phyloP scores from a whole-genome alignment of 805 yeast genomes.

The Teunomyces gatunensis region DNA sequence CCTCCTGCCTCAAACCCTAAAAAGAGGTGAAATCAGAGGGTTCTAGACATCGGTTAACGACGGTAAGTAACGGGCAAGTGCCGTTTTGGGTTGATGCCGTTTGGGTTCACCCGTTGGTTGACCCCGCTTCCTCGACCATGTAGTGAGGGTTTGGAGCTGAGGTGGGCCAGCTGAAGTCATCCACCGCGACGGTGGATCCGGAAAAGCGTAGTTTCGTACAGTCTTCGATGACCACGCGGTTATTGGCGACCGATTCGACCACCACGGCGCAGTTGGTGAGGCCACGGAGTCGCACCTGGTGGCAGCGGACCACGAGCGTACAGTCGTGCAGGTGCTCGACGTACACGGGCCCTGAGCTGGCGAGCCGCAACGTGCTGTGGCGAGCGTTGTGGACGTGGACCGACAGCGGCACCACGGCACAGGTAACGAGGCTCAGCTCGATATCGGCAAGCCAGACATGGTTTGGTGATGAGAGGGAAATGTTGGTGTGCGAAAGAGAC shows the following conservation, averaged over 20 bases:
- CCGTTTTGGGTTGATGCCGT: too few species aligned
- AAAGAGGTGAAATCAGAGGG: too few species aligned
- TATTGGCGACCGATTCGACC: slow-evolving; percentile 17
- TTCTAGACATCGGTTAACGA: too few species aligned
- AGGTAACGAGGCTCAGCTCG: slow-evolving; percentile 5
- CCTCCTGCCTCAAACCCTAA: too few species aligned
- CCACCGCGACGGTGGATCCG: slow-evolving; percentile 16
- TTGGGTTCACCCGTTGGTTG: too few species aligned
- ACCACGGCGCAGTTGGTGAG: slow-evolving; percentile 14
- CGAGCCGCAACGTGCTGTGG: slow-evolving; percentile 15
- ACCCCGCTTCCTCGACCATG: background rate
- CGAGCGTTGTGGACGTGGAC: slow-evolving; percentile 20
- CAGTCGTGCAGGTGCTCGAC: slow-evolving; percentile 19
- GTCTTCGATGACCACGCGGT: slow-evolving; percentile 30
- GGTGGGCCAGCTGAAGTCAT: slow-evolving; percentile 30
- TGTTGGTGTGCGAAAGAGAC: background rate
- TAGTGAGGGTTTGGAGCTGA: background rate
- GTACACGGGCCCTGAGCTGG: slow-evolving; percentile 30
- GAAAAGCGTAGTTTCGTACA: slow-evolving; percentile 17
- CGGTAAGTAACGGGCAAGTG: too few species aligned
- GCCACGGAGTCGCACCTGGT: slow-evolving; percentile 30
- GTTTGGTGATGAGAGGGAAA: background rate
- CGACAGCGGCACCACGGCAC: slow-evolving; percentile 13
- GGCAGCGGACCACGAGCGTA: slow-evolving; percentile 21
- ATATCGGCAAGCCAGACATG: slow-evolving; percentile 15